These are phyloP conservation scores for Pterulicium gracile DNA, from an alignment of 1,284 basidiomycete species.

Conservation along the genomic window DNA sequence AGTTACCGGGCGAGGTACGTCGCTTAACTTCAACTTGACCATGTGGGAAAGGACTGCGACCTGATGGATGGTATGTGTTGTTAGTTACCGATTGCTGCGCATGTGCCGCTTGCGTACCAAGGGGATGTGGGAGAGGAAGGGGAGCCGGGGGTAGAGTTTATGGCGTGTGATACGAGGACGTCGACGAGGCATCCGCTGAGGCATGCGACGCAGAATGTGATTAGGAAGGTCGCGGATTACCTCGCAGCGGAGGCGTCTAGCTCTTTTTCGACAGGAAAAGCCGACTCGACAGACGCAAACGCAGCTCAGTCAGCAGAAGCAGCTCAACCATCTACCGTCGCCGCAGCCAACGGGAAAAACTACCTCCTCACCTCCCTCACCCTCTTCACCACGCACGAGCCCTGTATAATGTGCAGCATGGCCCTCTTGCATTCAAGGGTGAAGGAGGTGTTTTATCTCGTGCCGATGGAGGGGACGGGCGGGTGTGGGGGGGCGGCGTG, in stretches of 20 bases:
- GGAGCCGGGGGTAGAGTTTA: too few relatives aligned
- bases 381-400: slow-evolving; percentile 87
- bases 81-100: slow-evolving; percentile 69
- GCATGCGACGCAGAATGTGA: slow-evolving; percentile 72
- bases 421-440: slow-evolving; percentile 86
- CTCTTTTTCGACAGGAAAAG: too few relatives aligned
- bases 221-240: slow-evolving; percentile 56
- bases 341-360: slow-evolving; percentile 50
- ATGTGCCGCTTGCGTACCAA: slow-evolving; percentile 60
- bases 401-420: slow-evolving; percentile 95
- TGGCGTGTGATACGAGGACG: slow-evolving; percentile 51
- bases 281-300: too few relatives aligned
- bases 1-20: slow-evolving; percentile 44
- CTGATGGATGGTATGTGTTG: slow-evolving; percentile 3
- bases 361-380: slow-evolving; percentile 80
- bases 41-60: too few relatives aligned
- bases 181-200: slow-evolving; percentile 67
- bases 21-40: slow-evolving; percentile 2
- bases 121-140: too few relatives aligned
- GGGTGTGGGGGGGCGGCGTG: slow-evolving; percentile 66
- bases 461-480: slow-evolving; percentile 62
- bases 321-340: slow-evolving; percentile 14
- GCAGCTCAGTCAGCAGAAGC: too few relatives aligned
- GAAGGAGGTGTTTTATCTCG: slow-evolving; percentile 69
- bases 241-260: slow-evolving; percentile 26